Conservation (phyloP, 2,329 filamentous ascomycete genomes). For the Talaromyces sp. region DNA sequence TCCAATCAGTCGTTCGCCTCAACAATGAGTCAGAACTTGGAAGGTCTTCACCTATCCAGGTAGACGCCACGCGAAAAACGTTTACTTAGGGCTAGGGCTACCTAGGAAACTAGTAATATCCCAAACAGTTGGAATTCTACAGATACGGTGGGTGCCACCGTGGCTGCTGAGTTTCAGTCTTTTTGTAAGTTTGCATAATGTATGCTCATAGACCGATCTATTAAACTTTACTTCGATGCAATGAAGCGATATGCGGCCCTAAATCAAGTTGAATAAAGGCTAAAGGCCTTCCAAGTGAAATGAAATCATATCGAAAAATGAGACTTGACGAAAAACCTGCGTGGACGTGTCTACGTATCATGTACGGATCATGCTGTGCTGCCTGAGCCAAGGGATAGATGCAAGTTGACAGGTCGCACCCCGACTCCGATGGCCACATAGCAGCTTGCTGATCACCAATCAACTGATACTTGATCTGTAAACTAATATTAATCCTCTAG, state of each 20-base stretch:
- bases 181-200: too few relatives aligned
- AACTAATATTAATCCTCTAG: too few relatives aligned
- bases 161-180: too few relatives aligned
- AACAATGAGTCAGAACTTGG: too few relatives aligned
- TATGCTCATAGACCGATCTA: too few relatives aligned
- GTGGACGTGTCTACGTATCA: neutral
- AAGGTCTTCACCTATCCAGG: too few relatives aligned
- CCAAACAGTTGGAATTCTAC: too few relatives aligned
- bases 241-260: too few relatives aligned
- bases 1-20: neutral
- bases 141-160: too few relatives aligned
- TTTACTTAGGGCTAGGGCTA: neutral
- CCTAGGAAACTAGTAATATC: too few relatives aligned
- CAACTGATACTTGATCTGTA: neutral
- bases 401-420: neutral
- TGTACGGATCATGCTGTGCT: neutral
- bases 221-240: too few relatives aligned
- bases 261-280: too few relatives aligned
- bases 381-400: constrained; percentile 6
- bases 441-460: neutral
- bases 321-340: neutral
- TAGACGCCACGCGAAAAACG: neutral
- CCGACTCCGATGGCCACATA: neutral
- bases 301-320: neutral
- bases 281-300: neutral